Conservation (phyloP, 768 basidiomycete species). For the Fomitopsis serialis region DNA sequence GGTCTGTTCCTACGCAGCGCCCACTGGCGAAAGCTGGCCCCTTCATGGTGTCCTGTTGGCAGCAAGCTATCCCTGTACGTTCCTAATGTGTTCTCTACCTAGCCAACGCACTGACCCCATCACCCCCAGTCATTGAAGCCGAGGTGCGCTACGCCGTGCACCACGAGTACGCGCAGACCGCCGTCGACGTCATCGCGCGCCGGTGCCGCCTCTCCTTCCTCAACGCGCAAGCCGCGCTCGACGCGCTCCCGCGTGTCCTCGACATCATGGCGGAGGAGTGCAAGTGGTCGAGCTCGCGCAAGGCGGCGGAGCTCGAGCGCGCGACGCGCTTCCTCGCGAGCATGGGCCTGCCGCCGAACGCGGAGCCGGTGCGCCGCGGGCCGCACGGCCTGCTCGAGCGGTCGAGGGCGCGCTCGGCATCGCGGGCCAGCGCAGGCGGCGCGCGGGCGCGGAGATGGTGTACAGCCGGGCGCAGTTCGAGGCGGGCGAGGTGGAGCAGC, state of each 20-base stretch:
- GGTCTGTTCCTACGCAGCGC: slow-evolving; percentile 73
- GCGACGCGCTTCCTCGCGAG: slow-evolving; percentile 66
- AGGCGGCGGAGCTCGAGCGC: slow-evolving; percentile 49
- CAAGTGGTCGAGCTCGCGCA: slow-evolving; percentile 61
- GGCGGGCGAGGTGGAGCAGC: slow-evolving; percentile 40
- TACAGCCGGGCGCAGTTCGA: slow-evolving; percentile 52
- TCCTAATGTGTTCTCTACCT: not conserved
- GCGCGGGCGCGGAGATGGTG: slow-evolving; percentile 24
- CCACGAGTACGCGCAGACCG: slow-evolving; percentile 90
- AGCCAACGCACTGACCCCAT: not conserved
- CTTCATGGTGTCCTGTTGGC: slow-evolving; percentile 73
- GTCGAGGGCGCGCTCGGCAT: slow-evolving; percentile 18
- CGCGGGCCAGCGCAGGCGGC: slow-evolving; percentile 6
- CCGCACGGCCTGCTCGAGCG: slow-evolving; percentile 19
- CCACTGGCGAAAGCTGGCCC: slow-evolving; percentile 81
- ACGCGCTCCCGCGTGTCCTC: slow-evolving; percentile 80
- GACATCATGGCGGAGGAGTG: slow-evolving; percentile 89
- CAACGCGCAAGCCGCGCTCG: slow-evolving; percentile 80
- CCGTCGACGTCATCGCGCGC: slow-evolving; percentile 88
- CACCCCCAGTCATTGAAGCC: slow-evolving; percentile 70
- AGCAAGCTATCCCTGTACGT: slow-evolving; percentile 66
- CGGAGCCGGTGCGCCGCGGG: slow-evolving; percentile 20
- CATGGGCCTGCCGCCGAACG: slow-evolving; percentile 77
- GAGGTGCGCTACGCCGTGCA: slow-evolving; percentile 87
- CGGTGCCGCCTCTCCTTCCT: slow-evolving; percentile 93